Evolutionary conservation across 768 basidiomycete genomes (phyloP).

Genomic region (Suillus placidus): DNA sequence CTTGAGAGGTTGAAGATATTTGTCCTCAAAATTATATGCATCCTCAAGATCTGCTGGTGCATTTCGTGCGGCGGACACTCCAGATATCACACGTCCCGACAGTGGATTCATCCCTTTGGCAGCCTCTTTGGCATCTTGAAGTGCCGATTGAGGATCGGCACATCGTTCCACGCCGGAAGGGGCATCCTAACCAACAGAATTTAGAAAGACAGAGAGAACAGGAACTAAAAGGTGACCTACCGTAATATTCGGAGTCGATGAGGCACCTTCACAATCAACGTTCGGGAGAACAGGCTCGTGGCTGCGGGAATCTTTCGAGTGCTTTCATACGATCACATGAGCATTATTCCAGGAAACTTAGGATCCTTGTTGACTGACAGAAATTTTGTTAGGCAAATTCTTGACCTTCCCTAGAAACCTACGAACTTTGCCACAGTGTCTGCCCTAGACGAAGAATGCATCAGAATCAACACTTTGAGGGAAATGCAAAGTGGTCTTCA

Average conservation of each 20-base stretch:
- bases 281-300: not conserved
- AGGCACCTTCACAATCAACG: not conserved
- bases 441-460: not conserved
- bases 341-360: not conserved
- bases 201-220: not conserved
- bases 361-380: not conserved
- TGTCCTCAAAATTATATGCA: not conserved
- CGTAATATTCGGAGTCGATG: not conserved
- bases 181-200: no score
- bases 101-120: not conserved
- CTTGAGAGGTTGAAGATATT: not conserved
- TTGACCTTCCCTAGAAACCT: not conserved
- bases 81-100: not conserved
- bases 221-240: not conserved
- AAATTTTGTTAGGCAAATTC: not conserved
- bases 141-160: not conserved
- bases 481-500: no score
- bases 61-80: not conserved
- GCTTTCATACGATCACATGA: not conserved
- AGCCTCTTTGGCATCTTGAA: not conserved
- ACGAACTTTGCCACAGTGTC: not conserved
- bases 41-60: not conserved
- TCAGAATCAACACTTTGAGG: not conserved
- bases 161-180: not conserved
- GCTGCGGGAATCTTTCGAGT: not conserved